phyloP scores from a whole-genome alignment of 2,329 filamentous ascomycete genomes.

The Colletotrichum lentis region DNA sequence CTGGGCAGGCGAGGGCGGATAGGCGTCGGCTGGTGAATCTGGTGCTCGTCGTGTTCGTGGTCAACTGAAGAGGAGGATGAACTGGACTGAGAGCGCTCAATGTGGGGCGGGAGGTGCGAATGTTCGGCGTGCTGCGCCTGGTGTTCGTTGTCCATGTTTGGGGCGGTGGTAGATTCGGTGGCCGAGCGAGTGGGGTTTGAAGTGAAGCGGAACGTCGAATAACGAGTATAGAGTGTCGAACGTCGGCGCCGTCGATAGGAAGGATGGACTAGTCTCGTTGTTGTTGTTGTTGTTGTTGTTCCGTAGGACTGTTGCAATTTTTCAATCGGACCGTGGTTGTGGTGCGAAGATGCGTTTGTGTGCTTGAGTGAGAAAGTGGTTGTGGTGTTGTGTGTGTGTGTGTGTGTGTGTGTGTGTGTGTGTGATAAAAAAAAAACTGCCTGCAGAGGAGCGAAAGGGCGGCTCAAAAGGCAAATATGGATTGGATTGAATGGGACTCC shows the following conservation, averaged over 20 bases:
- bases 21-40: constrained; percentile 61
- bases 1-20: constrained; percentile 73
- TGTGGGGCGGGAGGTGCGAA: constrained; percentile 44
- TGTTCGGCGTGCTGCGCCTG: constrained; percentile 38
- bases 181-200: not conserved
- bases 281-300: no score
- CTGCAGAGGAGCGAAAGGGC: constrained; percentile 21
- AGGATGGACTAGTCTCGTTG: not conserved
- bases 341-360: not conserved
- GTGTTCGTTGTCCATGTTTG: constrained; percentile 40
- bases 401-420: not conserved
- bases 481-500: constrained; percentile 29
- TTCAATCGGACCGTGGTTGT: no score
- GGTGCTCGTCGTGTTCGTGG: constrained; percentile 47
- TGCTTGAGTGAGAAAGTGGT: not conserved
- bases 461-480: constrained; percentile 30
- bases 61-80: constrained; percentile 47
- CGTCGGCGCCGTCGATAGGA: not conserved
- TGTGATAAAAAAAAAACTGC: no score
- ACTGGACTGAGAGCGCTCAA: constrained; percentile 49
- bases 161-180: not conserved
- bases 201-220: not conserved
- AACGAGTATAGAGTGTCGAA: not conserved
- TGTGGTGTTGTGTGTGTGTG: not conserved
- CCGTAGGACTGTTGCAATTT: no score